These are phyloP conservation scores for Halocafeteria seosinensis DNA, from an alignment of 108 stramenopile species.

Conservation along the genomic window DNA sequence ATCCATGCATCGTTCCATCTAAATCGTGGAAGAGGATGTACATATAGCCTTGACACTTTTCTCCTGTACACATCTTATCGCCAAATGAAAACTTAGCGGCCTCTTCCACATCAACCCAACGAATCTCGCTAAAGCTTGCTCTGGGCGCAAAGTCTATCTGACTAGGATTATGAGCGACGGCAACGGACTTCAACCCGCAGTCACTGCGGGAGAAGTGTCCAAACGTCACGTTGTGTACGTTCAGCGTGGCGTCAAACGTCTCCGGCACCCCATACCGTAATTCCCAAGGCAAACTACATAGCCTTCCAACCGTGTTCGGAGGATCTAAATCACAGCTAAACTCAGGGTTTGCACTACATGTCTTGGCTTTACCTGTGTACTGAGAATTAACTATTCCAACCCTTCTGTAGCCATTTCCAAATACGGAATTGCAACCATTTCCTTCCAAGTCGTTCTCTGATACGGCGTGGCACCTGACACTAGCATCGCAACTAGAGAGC, in stretches of 20 bases:
- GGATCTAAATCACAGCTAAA: background rate
- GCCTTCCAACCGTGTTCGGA: conserved; percentile 3
- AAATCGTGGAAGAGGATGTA: too few species aligned
- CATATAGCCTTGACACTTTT: too few species aligned
- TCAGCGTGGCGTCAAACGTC: background rate
- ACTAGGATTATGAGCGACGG: background rate
- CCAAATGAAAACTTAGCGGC: background rate
- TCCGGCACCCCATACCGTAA: conserved; percentile 7
- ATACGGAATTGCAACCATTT: background rate
- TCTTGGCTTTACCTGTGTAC: conserved; percentile 8
- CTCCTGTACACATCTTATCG: background rate
- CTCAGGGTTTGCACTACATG: background rate
- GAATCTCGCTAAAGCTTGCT: background rate
- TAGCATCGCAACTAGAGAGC: background rate
- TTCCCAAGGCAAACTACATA: conserved; percentile 15
- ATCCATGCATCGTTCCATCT: too few species aligned
- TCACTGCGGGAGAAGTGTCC: background rate
- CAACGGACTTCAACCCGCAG: background rate
- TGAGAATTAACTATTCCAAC: conserved; percentile 3
- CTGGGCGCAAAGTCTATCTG: background rate
- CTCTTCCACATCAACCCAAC: background rate
- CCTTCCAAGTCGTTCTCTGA: background rate
- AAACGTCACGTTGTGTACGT: background rate
- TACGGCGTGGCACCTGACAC: background rate
- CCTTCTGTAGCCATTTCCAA: background rate